Conservation (phyloP, 1,139 yeast species). For the Kodamaea sp. region DNA sequence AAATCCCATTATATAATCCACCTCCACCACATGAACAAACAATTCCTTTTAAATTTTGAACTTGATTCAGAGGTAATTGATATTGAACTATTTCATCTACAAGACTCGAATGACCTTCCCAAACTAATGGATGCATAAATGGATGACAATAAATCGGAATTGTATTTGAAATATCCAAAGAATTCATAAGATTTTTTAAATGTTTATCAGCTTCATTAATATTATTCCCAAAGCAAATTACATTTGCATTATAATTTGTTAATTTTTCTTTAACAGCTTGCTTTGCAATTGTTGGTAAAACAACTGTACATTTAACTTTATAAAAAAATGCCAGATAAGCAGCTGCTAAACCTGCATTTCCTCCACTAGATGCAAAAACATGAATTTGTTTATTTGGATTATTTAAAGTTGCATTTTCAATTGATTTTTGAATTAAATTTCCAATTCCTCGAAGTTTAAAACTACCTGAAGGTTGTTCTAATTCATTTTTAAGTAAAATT, state of each 20-base stretch:
- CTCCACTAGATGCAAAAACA: slow-evolving; percentile 67
- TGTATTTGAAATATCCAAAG: slow-evolving; percentile 12
- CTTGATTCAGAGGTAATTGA: slow-evolving; percentile 27
- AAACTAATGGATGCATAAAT: slow-evolving; percentile 56
- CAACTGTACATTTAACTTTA: slow-evolving; percentile 57
- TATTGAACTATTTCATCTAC: slow-evolving; percentile 50
- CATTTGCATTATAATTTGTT: slow-evolving; percentile 50
- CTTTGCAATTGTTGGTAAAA: slow-evolving; percentile 52
- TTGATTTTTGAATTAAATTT: slow-evolving; percentile 33
- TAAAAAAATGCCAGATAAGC: slow-evolving; percentile 53
- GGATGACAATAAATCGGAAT: slow-evolving; percentile 65
- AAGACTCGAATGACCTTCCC: slow-evolving; percentile 67
- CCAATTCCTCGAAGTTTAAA: slow-evolving; percentile 71
- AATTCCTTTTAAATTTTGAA: slow-evolving; percentile 49
- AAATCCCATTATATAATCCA: slow-evolving; percentile 64
- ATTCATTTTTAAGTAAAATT: slow-evolving; percentile 57
- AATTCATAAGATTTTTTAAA: slow-evolving; percentile 26
- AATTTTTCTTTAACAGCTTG: slow-evolving; percentile 25
- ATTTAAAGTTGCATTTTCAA: slow-evolving; percentile 18
- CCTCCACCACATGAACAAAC: slow-evolving; percentile 76
- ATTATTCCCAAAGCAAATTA: slow-evolving; percentile 50
- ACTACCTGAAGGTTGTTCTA: slow-evolving; percentile 68
- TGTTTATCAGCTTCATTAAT: slow-evolving; percentile 67
- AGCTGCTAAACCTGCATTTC: slow-evolving; percentile 78
- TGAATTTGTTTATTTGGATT: slow-evolving; percentile 27